These are phyloP conservation scores for Scenedesmus sp. DNA, from an alignment of 163 green algal genomes.

Conservation along the genomic window DNA sequence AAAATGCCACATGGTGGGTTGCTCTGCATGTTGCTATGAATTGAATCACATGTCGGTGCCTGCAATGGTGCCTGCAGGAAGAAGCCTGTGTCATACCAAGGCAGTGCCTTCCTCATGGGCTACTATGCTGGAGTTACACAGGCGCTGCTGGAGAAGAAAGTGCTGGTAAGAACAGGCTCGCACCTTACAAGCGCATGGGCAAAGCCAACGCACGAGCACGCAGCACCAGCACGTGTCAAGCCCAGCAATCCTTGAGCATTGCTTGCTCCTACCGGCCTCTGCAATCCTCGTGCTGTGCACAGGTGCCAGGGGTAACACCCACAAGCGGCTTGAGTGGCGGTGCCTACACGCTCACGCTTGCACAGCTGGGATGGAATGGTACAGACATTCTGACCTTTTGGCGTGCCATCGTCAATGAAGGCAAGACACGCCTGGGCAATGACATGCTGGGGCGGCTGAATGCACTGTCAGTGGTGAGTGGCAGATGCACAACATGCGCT, in stretches of 20 bases:
- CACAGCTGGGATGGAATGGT: neutral
- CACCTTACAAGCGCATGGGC: too few species aligned
- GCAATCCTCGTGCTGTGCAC: neutral
- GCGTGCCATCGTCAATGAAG: neutral
- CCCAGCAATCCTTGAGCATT: neutral
- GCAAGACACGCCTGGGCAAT: neutral
- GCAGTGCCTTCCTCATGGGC: conserved; percentile 33
- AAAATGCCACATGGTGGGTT: neutral
- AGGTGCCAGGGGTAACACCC: conserved; percentile 21
- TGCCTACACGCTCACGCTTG: conserved; percentile 4
- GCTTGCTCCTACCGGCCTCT: neutral
- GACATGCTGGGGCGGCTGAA: neutral
- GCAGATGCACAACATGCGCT: neutral
- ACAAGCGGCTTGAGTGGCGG: conserved; percentile 17
- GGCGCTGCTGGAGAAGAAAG: conserved; percentile 26
- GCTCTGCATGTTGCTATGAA: neutral
- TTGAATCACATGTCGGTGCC: neutral
- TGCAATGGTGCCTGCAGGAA: neutral
- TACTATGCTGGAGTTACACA: conserved; percentile 31
- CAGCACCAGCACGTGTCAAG: neutral
- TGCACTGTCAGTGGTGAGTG: conserved; percentile 13
- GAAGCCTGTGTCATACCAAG: conserved; percentile 8
- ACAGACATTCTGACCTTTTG: conserved; percentile 16
- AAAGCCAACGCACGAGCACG: neutral
- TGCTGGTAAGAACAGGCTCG: conserved; percentile 17